A percentile compares a stretch with the other conserved stretches of the same genome.
These are phyloP conservation scores for Mariannaea elegans DNA, from an alignment of 2,329 filamentous ascomycete species.

Conservation along the genomic window DNA sequence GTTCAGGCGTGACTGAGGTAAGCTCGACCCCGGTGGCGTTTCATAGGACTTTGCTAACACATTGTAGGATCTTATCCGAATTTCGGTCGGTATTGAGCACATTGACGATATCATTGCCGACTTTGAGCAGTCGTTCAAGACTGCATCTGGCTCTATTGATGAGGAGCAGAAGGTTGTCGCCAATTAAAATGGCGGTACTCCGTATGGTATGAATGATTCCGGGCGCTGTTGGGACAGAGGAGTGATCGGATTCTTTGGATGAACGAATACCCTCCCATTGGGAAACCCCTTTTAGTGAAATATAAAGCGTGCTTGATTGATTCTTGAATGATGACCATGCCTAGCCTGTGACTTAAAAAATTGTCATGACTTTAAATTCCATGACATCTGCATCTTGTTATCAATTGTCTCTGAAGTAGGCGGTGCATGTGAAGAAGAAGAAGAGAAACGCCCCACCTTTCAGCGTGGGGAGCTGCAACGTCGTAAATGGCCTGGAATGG, in stretches of 20 bases:
- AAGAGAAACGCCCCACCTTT: neutral
- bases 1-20: slow-evolving; percentile 83
- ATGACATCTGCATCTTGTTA: no score
- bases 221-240: neutral
- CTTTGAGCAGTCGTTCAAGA: slow-evolving; percentile 89
- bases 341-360: no score
- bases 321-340: no score
- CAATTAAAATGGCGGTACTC: neutral
- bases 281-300: slow-evolving; percentile 10
- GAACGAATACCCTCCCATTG: slow-evolving; percentile 17
- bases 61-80: slow-evolving; percentile 82
- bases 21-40: slow-evolving; percentile 31
- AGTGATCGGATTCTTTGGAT: slow-evolving; percentile 3
- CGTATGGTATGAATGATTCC: neutral
- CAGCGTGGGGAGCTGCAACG: neutral
- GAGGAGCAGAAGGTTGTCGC: slow-evolving; percentile 34
- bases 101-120: slow-evolving; percentile 97
- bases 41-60: neutral
- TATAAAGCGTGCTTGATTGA: slow-evolving; percentile 12
- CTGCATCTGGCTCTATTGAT: slow-evolving; percentile 57
- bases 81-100: slow-evolving; percentile 94
- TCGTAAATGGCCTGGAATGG: slow-evolving; percentile 26
- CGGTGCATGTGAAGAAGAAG: no score
- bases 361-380: no score
- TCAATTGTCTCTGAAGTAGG: no score